phyloP scores from a whole-genome alignment of 805 yeast species.

The Sugiyamaella marilandica region DNA sequence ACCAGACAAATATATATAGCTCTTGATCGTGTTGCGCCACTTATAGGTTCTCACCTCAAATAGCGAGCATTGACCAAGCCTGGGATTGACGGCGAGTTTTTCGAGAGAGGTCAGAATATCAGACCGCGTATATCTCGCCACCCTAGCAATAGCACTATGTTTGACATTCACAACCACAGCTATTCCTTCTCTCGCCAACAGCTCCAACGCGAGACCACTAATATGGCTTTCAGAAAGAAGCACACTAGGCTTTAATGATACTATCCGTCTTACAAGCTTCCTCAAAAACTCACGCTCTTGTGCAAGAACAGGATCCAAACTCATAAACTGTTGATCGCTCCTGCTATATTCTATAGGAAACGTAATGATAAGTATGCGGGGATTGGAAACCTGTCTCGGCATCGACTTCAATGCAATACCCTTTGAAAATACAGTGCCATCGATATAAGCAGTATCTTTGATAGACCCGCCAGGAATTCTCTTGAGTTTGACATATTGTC shows the following conservation, averaged over 20 bases:
- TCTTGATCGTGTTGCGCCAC: slow-evolving; percentile 48
- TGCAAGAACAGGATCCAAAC: slow-evolving; percentile 75
- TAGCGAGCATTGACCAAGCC: slow-evolving; percentile 66
- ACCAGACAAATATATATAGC: slow-evolving; percentile 77
- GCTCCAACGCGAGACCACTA: slow-evolving; percentile 72
- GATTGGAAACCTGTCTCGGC: slow-evolving; percentile 59
- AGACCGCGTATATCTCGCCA: slow-evolving; percentile 74
- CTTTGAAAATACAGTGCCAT: slow-evolving; percentile 83
- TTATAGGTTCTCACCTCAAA: slow-evolving; percentile 69
- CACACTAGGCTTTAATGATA: slow-evolving; percentile 71
- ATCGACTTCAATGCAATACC: slow-evolving; percentile 73
- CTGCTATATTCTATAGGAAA: slow-evolving; percentile 85
- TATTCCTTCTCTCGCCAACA: slow-evolving; percentile 68
- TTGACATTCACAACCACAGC: slow-evolving; percentile 79
- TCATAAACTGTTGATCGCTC: slow-evolving; percentile 64
- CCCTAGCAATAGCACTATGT: slow-evolving; percentile 71
- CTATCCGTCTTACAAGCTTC: slow-evolving; percentile 73
- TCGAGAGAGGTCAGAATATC: slow-evolving; percentile 85
- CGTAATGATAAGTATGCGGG: slow-evolving; percentile 75
- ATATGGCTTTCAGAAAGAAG: slow-evolving; percentile 74
- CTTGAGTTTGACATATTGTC: slow-evolving; percentile 86
- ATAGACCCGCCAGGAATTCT: slow-evolving; percentile 72
- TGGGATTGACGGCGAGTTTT: slow-evolving; percentile 65
- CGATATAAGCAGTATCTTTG: slow-evolving; percentile 54
- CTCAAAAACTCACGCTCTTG: slow-evolving; percentile 84